These are phyloP conservation scores for Arthroderma sp. DNA, from an alignment of 2,329 filamentous ascomycete species.

Conservation along the genomic window DNA sequence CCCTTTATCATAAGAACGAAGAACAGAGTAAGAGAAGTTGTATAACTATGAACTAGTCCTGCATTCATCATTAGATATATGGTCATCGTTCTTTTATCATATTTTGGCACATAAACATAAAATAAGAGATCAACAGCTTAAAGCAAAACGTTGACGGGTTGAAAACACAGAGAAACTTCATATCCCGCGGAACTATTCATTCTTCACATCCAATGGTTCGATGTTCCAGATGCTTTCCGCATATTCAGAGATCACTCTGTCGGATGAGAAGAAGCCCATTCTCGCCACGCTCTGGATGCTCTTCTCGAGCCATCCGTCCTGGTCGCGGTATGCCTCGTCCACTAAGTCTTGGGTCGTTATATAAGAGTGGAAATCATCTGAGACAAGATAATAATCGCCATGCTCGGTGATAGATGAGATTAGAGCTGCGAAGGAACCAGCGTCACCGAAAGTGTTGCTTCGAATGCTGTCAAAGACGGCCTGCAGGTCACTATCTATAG, in stretches of 20 bases:
- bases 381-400: slow-evolving; percentile 94
- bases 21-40: too few species aligned
- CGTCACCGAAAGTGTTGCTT: slow-evolving; percentile 65
- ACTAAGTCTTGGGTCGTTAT: slow-evolving; percentile 81
- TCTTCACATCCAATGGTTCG: slow-evolving; percentile 50
- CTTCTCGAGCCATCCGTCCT: slow-evolving; percentile 86
- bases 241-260: slow-evolving; percentile 94
- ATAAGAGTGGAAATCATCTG: slow-evolving; percentile 94
- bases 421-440: slow-evolving; percentile 65
- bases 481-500: slow-evolving; percentile 63
- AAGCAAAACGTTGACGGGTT: too few species aligned
- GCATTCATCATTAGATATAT: too few species aligned
- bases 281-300: slow-evolving; percentile 74
- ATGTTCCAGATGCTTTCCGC: slow-evolving; percentile 96
- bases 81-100: too few species aligned
- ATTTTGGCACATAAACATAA: too few species aligned
- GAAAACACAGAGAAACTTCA: too few species aligned
- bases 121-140: too few species aligned
- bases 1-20: too few species aligned
- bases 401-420: slow-evolving; percentile 78
- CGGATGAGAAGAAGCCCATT: slow-evolving; percentile 96
- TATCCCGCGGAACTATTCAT: not conserved
- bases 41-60: too few species aligned
- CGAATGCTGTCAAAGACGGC: slow-evolving; percentile 78
- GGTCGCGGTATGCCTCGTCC: slow-evolving; percentile 81